These are phyloP conservation scores for Phoenix dactylifera DNA, from an alignment of 176 grass and related monocot genomes.

Conservation along the genomic window DNA sequence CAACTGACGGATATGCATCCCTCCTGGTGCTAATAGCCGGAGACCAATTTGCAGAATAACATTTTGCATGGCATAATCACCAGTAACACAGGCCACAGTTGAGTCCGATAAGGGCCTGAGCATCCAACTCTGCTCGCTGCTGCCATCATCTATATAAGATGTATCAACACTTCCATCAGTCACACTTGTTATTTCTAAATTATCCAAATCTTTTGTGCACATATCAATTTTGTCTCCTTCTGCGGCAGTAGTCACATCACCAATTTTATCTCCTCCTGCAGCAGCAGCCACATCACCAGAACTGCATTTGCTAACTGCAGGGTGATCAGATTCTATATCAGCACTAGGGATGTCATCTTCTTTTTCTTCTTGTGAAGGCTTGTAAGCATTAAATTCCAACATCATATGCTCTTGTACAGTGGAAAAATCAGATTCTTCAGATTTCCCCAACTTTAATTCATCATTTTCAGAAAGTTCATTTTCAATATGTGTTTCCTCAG, in stretches of 20 bases:
- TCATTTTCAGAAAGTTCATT: constrained; percentile 1
- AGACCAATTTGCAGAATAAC: constrained; percentile 95
- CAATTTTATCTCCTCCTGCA: constrained; percentile 15
- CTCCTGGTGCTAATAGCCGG: constrained; percentile 73
- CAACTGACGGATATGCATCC: constrained; percentile 87
- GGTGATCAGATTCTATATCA: constrained; percentile 18
- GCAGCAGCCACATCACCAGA: background rate
- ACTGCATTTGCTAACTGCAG: background rate
- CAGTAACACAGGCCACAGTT: constrained; percentile 74
- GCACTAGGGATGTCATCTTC: constrained; percentile 21
- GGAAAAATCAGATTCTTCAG: constrained; percentile 4
- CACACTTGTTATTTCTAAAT: constrained; percentile 37
- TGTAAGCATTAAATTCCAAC: constrained; percentile 1
- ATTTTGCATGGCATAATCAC: constrained; percentile 98
- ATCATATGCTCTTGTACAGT: constrained; percentile 10
- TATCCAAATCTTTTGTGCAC: constrained; percentile 41
- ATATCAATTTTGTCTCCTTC: constrained; percentile 22
- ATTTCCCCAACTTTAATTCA: background rate
- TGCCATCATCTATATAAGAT: constrained; percentile 39
- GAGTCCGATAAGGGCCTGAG: constrained; percentile 92
- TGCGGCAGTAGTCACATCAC: background rate
- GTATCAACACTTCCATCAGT: constrained; percentile 30
- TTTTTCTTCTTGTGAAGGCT: constrained; percentile 23
- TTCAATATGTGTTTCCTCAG: background rate
- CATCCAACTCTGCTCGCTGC: constrained; percentile 80